Percentiles rank a stretch among this genome's conserved stretches.
phyloP scores from a whole-genome alignment of 2,329 filamentous ascomycete genomes.

The Myriosclerotinia duriaeana region DNA sequence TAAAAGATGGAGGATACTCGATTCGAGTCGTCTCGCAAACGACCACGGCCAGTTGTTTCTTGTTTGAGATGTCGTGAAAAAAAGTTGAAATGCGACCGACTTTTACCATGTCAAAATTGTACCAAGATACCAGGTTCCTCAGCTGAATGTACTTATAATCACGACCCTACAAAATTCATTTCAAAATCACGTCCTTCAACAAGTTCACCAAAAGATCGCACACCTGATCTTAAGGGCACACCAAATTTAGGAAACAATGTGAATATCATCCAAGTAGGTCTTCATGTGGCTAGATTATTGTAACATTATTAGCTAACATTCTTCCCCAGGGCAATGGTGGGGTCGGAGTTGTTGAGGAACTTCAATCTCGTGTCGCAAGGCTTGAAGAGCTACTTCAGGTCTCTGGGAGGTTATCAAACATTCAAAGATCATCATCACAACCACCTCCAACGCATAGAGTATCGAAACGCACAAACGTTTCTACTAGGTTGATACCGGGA shows the following conservation, averaged over 20 bases:
- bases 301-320: not conserved
- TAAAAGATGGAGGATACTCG: slow-evolving; percentile 21
- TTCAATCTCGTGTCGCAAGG: slow-evolving; percentile 22
- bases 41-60: slow-evolving; percentile 42
- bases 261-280: slow-evolving; percentile 1
- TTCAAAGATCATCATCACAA: not conserved
- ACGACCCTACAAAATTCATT: slow-evolving; percentile 3
- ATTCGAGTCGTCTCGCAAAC: slow-evolving; percentile 23
- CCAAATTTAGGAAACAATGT: not conserved
- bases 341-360: slow-evolving; percentile 16
- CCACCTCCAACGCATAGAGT: not conserved
- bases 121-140: slow-evolving; percentile 15
- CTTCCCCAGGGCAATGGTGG: not conserved
- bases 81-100: slow-evolving; percentile 61
- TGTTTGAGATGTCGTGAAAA: slow-evolving; percentile 64
- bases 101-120: slow-evolving; percentile 56
- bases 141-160: slow-evolving; percentile 26
- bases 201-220: slow-evolving; percentile 5
- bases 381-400: slow-evolving; percentile 22
- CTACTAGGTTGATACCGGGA: not conserved
- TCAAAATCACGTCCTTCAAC: slow-evolving; percentile 13
- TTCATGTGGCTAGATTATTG: not conserved
- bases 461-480: not conserved
- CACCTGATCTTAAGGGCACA: slow-evolving; percentile 4
- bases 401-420: not conserved